Conservation (phyloP, 23 red algal genomes). For the Gracilariopsis chorda region DNA sequence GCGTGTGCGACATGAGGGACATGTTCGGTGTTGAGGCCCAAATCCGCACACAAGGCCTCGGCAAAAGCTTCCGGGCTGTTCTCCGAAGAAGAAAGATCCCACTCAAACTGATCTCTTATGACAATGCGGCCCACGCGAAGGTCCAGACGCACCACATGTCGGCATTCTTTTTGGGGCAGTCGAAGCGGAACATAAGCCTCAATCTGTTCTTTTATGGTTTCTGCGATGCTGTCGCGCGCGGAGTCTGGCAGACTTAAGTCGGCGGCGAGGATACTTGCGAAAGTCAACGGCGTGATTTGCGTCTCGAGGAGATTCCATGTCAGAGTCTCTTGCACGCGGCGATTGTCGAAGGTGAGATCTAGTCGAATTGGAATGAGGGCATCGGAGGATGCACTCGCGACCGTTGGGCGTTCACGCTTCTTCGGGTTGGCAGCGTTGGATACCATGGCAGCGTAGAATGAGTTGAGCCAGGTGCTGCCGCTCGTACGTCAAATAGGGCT, state of each 20-base stretch:
- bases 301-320: slow-evolving; percentile 72
- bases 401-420: slow-evolving; percentile 14
- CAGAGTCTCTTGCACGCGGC: slow-evolving; percentile 69
- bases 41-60: slow-evolving; percentile 57
- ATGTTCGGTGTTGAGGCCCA: slow-evolving; percentile 76
- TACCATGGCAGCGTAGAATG: too few species aligned
- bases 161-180: slow-evolving; percentile 53
- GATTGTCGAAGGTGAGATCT: slow-evolving; percentile 68
- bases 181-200: slow-evolving; percentile 7
- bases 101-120: slow-evolving; percentile 88
- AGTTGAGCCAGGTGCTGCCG: too few species aligned
- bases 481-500: too few species aligned
- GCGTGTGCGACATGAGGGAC: slow-evolving; percentile 73
- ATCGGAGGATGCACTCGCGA: slow-evolving; percentile 27
- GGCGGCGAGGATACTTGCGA: slow-evolving; percentile 60
- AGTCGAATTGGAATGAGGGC: slow-evolving; percentile 88
- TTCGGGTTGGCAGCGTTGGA: not conserved
- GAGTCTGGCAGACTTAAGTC: slow-evolving; percentile 63
- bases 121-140: slow-evolving; percentile 80
- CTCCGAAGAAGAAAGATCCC: slow-evolving; percentile 51
- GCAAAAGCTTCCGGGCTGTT: slow-evolving; percentile 91
- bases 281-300: slow-evolving; percentile 57
- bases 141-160: slow-evolving; percentile 80
- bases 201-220: slow-evolving; percentile 37
- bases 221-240: slow-evolving; percentile 9